Percentiles rank a stretch among this genome's conserved stretches.
These are phyloP conservation scores for Plantago major DNA, from an alignment of 257 asterid genomes.

Conservation along the genomic window DNA sequence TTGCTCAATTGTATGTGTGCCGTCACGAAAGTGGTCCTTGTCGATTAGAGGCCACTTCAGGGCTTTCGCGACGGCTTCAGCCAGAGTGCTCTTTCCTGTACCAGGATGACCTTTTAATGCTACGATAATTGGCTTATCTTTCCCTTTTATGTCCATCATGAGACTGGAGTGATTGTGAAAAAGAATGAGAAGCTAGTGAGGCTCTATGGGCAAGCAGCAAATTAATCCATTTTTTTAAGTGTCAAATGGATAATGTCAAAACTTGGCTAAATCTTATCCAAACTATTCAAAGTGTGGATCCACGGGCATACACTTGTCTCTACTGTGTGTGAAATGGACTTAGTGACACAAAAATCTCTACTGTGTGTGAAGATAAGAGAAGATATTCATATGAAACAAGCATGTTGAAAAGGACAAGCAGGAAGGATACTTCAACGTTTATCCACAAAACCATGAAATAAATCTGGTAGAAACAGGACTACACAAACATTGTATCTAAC, in stretches of 20 bases:
- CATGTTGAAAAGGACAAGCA: no score
- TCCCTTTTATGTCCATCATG: slow-evolving; percentile 23
- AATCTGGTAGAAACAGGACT: no score
- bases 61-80: slow-evolving; percentile 41
- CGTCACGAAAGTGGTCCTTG: slow-evolving; percentile 69
- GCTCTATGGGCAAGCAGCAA: not conserved
- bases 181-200: not conserved
- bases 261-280: slow-evolving; percentile 3
- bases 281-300: not conserved
- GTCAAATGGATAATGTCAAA: slow-evolving; percentile 1
- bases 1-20: slow-evolving; percentile 40
- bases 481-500: no score
- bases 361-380: no score
- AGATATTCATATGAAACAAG: no score
- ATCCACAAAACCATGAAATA: no score
- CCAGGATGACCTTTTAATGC: slow-evolving; percentile 94
- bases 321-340: no score
- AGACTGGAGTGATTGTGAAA: not conserved
- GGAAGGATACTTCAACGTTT: no score
- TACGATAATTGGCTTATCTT: slow-evolving; percentile 35
- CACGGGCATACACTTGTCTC: not conserved
- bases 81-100: slow-evolving; percentile 70
- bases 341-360: no score
- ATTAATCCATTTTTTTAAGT: not conserved
- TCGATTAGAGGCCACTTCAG: slow-evolving; percentile 62